These are phyloP conservation scores for Candida adriatica DNA, from an alignment of 805 yeast species.

Conservation along the genomic window DNA sequence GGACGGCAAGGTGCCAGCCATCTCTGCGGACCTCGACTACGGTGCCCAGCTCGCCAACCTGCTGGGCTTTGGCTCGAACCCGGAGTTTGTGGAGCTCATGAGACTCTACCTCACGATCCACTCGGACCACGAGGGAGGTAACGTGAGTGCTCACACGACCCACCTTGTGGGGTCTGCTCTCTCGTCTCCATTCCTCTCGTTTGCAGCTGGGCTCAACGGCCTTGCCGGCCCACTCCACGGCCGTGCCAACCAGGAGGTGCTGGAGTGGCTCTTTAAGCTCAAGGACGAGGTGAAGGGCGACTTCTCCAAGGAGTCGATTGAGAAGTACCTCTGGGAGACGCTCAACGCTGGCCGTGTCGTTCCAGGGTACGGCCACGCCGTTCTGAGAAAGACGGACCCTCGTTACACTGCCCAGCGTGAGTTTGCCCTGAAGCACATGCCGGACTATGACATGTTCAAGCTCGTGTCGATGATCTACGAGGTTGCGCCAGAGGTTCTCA, in stretches of 20 bases:
- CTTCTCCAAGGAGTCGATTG: conserved; percentile 60
- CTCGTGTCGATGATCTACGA: conserved; percentile 71
- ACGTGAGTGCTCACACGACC: conserved; percentile 82
- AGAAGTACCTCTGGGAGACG: conserved; percentile 72
- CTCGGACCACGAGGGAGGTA: conserved; percentile 89
- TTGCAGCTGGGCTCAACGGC: conserved; percentile 80
- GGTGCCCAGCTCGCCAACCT: conserved; percentile 56
- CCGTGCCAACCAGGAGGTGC: conserved; percentile 82
- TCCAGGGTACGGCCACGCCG: conserved; percentile 89
- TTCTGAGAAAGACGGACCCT: conserved; percentile 83
- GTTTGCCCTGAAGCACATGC: conserved; percentile 70
- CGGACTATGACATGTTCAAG: conserved; percentile 73
- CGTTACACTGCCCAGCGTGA: conserved; percentile 82
- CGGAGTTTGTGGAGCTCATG: conserved; percentile 71
- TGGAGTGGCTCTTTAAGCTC: conserved; percentile 72
- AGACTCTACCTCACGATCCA: conserved; percentile 77
- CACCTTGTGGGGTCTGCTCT: conserved; percentile 81
- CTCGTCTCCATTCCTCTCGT: conserved; percentile 69
- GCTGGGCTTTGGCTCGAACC: conserved; percentile 50
- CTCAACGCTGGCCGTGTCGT: conserved; percentile 78
- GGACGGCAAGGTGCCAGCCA: conserved; percentile 60
- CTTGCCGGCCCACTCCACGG: conserved; percentile 87
- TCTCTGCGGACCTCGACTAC: conserved; percentile 54
- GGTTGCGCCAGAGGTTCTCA: conserved; percentile 76
- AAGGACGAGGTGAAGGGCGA: conserved; percentile 54